Evolutionary conservation across 306 rosid species (phyloP), one percentile per base, ranked within the genome.

Genomic region (Styphnolobium japonicum): DNA sequence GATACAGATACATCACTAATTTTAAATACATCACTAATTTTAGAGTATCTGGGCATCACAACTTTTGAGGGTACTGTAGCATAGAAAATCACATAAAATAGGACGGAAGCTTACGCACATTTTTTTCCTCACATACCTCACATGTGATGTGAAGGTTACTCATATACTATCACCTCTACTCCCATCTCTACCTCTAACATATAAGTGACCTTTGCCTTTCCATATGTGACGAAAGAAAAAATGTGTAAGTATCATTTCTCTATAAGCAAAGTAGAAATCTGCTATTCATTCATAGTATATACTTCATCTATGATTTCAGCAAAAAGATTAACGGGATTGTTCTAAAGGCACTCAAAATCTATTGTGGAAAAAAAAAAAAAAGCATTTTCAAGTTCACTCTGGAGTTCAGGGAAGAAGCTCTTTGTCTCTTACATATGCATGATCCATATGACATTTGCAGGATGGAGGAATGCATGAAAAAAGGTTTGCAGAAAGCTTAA

Each of bases 381-480:
- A 27, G 57, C 31, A 27, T 40, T 80, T 21, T 48, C 67, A 14
- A 56, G 76, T 64, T 71, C 48, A 22, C 19, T 52, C 7, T 10
- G 21, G 51, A 68, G 56, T 51, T 40, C 1, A 40, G 36, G 67
- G 14, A 53, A 21, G 45, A 55, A 23, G 40, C n/a, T n/a, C n/a
- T n/a, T n/a, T n/a, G n/a, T 15, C 33, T 68, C 31, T 58, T 4
- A 33, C n/a, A 49, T 33, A 31, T n/a, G n/a, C n/a, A n/a, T 16
- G 49, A 12, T 64, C 7, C 25, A 16, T 10, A 23, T 46, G 40
- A 40, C 46, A 48, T 71, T 58, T 62, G 68, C 87, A 95, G 98
- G 98, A 93, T 15, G 96, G 88, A 83, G 88, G 88, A 51, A 69
- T 79, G 87, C 79, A 81, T 16, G 92, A 88, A 65, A 92, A 81